Evolutionary conservation across 805 yeast species (phyloP), one percentile per base, ranked within the genome.

Genomic region (Hanseniaspora mollemarum): DNA sequence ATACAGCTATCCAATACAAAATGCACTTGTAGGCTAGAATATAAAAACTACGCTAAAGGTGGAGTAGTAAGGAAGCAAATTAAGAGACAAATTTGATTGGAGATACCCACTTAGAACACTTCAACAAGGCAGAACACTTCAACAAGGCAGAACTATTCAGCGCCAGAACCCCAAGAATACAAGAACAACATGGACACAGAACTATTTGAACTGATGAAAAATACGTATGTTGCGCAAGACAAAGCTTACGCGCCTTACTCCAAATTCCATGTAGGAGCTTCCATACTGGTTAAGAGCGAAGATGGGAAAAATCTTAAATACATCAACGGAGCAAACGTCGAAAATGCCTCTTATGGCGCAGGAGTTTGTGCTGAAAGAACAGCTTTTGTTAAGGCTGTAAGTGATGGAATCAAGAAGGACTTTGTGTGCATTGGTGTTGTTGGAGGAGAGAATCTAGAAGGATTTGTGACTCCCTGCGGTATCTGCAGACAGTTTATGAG

Each of bases 401-500:
- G 71, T 52, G 37, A 58, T 39, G 59, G 58, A 31, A 33, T 46
- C 37, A 46, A 28, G 13, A 78, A 78, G 0, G 65, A 69, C 51
- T 60, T 55, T 4, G 44, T 55, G 22, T 74, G 81, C 61, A 69
- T 66, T 53, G 85, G 83, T 1, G 67, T 86, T 52, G 94, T 81
- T 3, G 75, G 86, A 9, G 69, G 83, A 3, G 74, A 84, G 21
- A 88, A 81, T 60, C 57, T 61, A 1, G 73, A 73, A 1, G 65
- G 66, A 8, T 74, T 80, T 28, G 79, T 83, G 10, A 71, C 88
- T 9, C 98, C 98, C 0, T 90, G 98, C 63, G 98, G 98, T 3
- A 81, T 92, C 33, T 90, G 98, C 60, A 72, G 98, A 49, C 98
- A 90, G 65, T 76, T 83, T 51, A 77, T 90, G 29, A 71, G 95